Conservation (phyloP, 768 basidiomycete genomes). For the Suillus luteus region DNA sequence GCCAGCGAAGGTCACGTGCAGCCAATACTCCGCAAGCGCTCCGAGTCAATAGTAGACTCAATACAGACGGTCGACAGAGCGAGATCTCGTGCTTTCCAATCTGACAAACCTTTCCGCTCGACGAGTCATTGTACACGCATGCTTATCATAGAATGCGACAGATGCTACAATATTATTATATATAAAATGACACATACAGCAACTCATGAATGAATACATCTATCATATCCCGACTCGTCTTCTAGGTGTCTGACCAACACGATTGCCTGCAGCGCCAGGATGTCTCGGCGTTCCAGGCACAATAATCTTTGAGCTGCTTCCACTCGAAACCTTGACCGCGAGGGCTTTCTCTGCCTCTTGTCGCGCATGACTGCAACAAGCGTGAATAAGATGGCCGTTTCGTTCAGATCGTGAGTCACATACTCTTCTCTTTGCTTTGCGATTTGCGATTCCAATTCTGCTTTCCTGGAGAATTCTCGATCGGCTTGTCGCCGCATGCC, state of each 20-base stretch:
- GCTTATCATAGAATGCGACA: not conserved
- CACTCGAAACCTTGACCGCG: slow-evolving; percentile 53
- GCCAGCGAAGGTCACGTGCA: not conserved
- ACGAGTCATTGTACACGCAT: not conserved
- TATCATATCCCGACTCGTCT: slow-evolving; percentile 66
- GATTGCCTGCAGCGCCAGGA: slow-evolving; percentile 63
- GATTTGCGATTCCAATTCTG: slow-evolving; percentile 92
- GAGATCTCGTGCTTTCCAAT: no score
- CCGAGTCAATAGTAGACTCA: no score
- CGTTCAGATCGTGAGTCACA: slow-evolving; percentile 15
- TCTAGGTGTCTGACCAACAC: slow-evolving; percentile 76
- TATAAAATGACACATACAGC: slow-evolving; percentile 10
- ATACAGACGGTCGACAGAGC: no score
- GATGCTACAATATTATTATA: not conserved
- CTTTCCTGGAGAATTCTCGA: slow-evolving; percentile 87
- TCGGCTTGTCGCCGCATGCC: slow-evolving; percentile 77
- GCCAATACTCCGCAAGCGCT: no score
- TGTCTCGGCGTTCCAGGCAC: slow-evolving; percentile 82
- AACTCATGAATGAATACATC: not conserved
- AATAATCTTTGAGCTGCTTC: slow-evolving; percentile 63
- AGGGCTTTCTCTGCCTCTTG: slow-evolving; percentile 62
- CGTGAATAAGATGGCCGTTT: slow-evolving; percentile 12
- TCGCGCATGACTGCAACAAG: slow-evolving; percentile 52
- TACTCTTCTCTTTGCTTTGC: slow-evolving; percentile 77
- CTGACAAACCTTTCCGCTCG: not conserved